Percentiles rank a stretch among this genome's conserved stretches.
phyloP scores from a whole-genome alignment of 1,284 basidiomycete species.

The Bjerkandera adusta region DNA sequence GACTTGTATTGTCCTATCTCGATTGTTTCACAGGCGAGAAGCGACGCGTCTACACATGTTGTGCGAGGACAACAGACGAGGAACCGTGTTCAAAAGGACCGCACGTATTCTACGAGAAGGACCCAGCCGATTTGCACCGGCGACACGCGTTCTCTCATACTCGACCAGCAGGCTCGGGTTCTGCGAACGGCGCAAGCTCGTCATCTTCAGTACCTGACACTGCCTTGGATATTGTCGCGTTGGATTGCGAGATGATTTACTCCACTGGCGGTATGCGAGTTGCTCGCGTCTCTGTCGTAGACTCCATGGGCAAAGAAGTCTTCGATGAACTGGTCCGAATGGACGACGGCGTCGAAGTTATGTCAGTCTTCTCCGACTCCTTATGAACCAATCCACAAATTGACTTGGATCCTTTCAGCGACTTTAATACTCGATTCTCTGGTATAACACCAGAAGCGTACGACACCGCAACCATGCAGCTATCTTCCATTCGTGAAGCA shows the following conservation, averaged over 20 bases:
- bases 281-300: constrained; percentile 85
- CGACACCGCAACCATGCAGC: constrained; percentile 53
- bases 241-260: constrained; percentile 95
- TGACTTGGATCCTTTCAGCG: constrained; percentile 45
- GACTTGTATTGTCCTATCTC: background rate
- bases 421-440: constrained; percentile 89
- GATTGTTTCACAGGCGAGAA: constrained; percentile 53
- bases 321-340: constrained; percentile 84
- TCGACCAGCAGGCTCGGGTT: constrained; percentile 23
- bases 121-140: constrained; percentile 67
- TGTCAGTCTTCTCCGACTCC: constrained; percentile 49
- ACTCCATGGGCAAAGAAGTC: constrained; percentile 67
- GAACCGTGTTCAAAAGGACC: constrained; percentile 66
- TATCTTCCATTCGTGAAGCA: constrained; percentile 63
- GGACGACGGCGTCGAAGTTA: constrained; percentile 72
- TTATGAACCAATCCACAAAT: constrained; percentile 6
- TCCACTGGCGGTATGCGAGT: constrained; percentile 86
- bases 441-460: constrained; percentile 71
- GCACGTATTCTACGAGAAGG: constrained; percentile 78
- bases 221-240: constrained; percentile 70
- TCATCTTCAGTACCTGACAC: constrained; percentile 36
- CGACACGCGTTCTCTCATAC: constrained; percentile 71
- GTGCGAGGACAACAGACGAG: constrained; percentile 53
- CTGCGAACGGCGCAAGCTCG: no score
- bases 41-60: constrained; percentile 65